Evolutionary conservation across 345 rosid species (phyloP).

Genomic region (Sonneratia alba): DNA sequence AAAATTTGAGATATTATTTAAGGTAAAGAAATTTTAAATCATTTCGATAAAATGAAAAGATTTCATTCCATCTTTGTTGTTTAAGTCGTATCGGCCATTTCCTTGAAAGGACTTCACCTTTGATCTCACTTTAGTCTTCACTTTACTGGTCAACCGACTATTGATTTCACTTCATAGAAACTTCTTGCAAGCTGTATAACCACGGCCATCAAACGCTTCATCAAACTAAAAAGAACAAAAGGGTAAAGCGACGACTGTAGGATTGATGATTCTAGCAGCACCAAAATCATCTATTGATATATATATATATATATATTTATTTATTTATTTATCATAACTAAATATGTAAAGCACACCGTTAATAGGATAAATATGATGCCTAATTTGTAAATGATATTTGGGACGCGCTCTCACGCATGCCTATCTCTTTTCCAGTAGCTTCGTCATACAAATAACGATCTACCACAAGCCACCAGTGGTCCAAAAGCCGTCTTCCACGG

Average conservation of each 20-base stretch:
- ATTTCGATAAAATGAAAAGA: not conserved
- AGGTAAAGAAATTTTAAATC: no score
- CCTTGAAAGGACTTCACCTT: conserved; percentile 4
- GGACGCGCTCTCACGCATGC: no score
- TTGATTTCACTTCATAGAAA: not conserved
- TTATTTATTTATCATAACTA: no score
- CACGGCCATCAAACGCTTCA: not conserved
- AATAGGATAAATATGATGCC: no score
- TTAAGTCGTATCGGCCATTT: conserved; percentile 3
- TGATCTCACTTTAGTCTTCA: not conserved
- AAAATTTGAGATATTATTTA: no score
- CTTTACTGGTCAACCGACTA: not conserved
- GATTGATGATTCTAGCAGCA: no score
- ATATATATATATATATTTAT: no score
- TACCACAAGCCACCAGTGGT: conserved; percentile 67
- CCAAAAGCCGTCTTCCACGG: conserved; percentile 52
- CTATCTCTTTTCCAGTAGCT: not conserved
- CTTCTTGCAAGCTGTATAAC: not conserved
- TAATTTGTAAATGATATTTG: no score
- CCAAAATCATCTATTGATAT: no score
- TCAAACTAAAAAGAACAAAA: no score
- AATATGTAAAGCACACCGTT: no score
- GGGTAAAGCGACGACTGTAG: no score
- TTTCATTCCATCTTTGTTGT: not conserved
- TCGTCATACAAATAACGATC: conserved; percentile 21